phyloP scores from a whole-genome alignment of 2,329 filamentous ascomycete species.

The Cordyceps cateniannulata region DNA sequence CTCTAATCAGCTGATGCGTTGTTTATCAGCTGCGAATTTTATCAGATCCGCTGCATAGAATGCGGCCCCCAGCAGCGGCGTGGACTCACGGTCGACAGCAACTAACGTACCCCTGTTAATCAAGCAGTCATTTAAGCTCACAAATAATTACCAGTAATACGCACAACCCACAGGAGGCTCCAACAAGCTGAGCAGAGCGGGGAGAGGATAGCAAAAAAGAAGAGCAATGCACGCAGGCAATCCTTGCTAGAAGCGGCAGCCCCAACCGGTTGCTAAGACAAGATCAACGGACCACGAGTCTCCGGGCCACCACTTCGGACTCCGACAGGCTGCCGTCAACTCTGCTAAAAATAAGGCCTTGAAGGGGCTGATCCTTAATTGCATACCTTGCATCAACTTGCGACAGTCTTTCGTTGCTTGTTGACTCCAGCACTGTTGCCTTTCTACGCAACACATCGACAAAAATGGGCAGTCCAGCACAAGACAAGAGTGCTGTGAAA shows the following conservation, averaged over 20 bases:
- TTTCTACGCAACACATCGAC: not conserved
- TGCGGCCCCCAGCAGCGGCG: not conserved
- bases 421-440: not conserved
- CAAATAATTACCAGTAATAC: not conserved
- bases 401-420: not conserved
- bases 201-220: not conserved
- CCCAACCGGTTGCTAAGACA: not conserved
- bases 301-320: not conserved
- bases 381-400: not conserved
- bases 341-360: no score
- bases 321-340: not conserved
- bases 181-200: not conserved
- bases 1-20: not conserved
- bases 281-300: no score
- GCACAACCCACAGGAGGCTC: not conserved
- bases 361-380: not conserved
- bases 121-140: not conserved
- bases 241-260: not conserved
- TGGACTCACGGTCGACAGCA: not conserved
- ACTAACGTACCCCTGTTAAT: not conserved
- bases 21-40: slow-evolving; percentile 1
- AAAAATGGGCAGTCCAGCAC: not conserved
- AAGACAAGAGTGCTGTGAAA: not conserved
- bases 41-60: not conserved
- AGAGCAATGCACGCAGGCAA: not conserved